A percentile compares a stretch with the other conserved stretches of the same genome.
Evolutionary conservation across 192 early-diverging fungal genomes (phyloP).

Genomic region (Radiomyces spectabilis): DNA sequence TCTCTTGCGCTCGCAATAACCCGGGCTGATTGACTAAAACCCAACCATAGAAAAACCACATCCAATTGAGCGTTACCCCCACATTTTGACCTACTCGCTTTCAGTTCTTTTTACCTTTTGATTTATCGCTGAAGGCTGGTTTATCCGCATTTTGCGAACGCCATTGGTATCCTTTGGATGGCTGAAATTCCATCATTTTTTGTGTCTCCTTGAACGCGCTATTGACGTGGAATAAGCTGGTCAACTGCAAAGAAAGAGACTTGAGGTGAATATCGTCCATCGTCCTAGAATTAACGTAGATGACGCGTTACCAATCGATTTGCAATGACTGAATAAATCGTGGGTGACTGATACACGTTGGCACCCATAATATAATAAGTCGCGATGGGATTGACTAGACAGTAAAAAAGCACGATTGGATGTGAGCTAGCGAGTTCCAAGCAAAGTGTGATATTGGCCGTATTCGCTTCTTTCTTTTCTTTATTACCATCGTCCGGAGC

Average conservation of each 20-base stretch:
- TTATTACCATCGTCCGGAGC: slow-evolving; percentile 43
- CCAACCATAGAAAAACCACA: background rate
- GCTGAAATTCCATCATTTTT: slow-evolving; percentile 46
- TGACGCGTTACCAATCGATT: slow-evolving; percentile 58
- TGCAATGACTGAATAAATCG: slow-evolving; percentile 60
- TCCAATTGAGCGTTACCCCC: background rate
- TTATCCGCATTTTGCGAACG: slow-evolving; percentile 11
- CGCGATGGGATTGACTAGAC: slow-evolving; percentile 46
- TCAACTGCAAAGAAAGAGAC: slow-evolving; percentile 26
- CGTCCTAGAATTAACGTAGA: too few relatives aligned
- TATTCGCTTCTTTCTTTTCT: too few relatives aligned
- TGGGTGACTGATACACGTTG: slow-evolving; percentile 69
- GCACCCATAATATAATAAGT: slow-evolving; percentile 66
- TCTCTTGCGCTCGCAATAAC: slow-evolving; percentile 19
- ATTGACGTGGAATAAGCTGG: slow-evolving; percentile 42
- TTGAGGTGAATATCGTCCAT: background rate
- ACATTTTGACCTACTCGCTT: background rate
- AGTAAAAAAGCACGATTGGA: too few relatives aligned
- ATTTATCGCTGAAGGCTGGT: too few relatives aligned
- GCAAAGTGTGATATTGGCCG: too few relatives aligned
- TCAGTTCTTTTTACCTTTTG: slow-evolving; percentile 1
- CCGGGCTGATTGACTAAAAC: too few relatives aligned
- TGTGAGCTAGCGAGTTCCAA: too few relatives aligned
- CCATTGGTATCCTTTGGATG: slow-evolving; percentile 53
- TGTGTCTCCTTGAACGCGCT: slow-evolving; percentile 50